Evolutionary conservation across 306 rosid genomes (phyloP), one percentile per base, ranked within the genome.

Genomic region (Castanopsis chinensis): DNA sequence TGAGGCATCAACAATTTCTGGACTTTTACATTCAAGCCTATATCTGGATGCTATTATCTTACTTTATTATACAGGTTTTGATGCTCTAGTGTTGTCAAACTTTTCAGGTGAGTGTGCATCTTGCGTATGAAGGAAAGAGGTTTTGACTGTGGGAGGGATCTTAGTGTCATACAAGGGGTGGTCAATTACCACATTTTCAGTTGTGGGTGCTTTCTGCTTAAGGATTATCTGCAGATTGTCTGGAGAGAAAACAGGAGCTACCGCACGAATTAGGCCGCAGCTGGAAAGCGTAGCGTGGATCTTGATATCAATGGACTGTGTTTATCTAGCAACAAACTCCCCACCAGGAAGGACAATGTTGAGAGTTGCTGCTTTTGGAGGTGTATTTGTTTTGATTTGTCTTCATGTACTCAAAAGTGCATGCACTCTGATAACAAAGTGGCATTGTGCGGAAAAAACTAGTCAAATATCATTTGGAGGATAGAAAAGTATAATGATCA

Each of bases 61-160:
- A 53, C 99, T 98, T 45, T 95, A 91, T 52, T 92, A 92, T 43
- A 92, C 99, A 23, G 99, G 98, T 25, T 73, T 84, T 58, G 97
- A 95, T 73, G 99, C 98, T 18, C 73, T 87, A 17, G 27, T 82
- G 61, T 76, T 83, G 13, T 92, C 98, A 9, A 83, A 83, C 5
- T 83, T 91, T 76, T 90, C 98, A 17, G 97, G 98, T 63, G 97
- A 86, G 88, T 93, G 98, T 52, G 79, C 74, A 3, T 83, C 98
- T 2, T 92, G 99, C 78, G 97, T 92, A 33, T 95, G 99, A 54
- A 85, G 99, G 73, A 90, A 78, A 61, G 96, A 88, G 13, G 78
- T 79, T 12, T 76, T 92, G 81, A 74, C 85, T 32, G 98, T 90
- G 71, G 98, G 99, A 74, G 97, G 97, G 45, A 80, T 74, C 61